Conservation (phyloP, 176 grass and related monocot species). For the Rhipidocladum racemiflorum region DNA sequence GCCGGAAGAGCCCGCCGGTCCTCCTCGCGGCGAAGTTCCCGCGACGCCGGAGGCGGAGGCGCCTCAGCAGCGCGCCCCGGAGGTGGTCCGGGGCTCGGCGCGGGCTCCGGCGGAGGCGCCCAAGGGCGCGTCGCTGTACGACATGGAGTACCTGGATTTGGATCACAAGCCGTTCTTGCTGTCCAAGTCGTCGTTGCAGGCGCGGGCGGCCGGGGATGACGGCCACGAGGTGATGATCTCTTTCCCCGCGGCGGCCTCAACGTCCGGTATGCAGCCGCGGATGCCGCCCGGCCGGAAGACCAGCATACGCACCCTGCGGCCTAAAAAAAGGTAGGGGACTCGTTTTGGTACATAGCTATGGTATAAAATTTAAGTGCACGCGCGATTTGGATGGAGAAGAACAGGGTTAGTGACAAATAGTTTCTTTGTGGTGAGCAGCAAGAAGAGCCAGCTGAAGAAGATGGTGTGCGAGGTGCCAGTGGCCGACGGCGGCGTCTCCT, state of each 20-base stretch:
- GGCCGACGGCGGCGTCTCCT: slow-evolving; percentile 58
- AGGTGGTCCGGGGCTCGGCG: background rate
- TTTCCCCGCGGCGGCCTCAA: slow-evolving; percentile 31
- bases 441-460: slow-evolving; percentile 89
- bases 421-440: slow-evolving; percentile 36
- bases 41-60: background rate
- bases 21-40: background rate
- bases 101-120: background rate
- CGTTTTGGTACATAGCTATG: background rate
- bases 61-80: background rate
- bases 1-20: background rate
- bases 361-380: background rate
- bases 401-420: background rate
- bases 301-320: slow-evolving; percentile 30
- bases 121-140: slow-evolving; percentile 37
- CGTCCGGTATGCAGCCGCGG: slow-evolving; percentile 14
- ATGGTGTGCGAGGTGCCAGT: slow-evolving; percentile 78
- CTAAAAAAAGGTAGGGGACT: slow-evolving; percentile 45
- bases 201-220: slow-evolving; percentile 15
- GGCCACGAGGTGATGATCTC: slow-evolving; percentile 48
- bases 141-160: slow-evolving; percentile 38
- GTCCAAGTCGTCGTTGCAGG: background rate
- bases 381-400: background rate
- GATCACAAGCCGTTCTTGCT: slow-evolving; percentile 32
- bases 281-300: slow-evolving; percentile 35